Conservation (phyloP, 176 grass and related monocot genomes). For the Miscanthus lutarioriparius region DNA sequence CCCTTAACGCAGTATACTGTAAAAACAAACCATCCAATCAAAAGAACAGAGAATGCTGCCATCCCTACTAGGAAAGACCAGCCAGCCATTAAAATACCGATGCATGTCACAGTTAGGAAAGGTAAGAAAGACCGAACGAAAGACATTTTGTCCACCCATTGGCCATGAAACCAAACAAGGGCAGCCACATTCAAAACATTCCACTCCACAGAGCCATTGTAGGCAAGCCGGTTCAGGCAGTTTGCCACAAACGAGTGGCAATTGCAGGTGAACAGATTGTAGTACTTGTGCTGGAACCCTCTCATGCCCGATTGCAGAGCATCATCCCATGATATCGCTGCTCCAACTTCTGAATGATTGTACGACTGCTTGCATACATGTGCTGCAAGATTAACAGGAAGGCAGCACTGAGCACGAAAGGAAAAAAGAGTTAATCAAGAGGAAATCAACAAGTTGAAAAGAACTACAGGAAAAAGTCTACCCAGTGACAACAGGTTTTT, state of each 20-base stretch:
- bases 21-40: slow-evolving; percentile 84
- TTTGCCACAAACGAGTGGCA: slow-evolving; percentile 74
- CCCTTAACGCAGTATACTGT: slow-evolving; percentile 65
- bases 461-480: background rate
- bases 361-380: slow-evolving; percentile 66
- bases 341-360: slow-evolving; percentile 68
- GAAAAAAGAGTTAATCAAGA: slow-evolving; percentile 1
- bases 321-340: slow-evolving; percentile 80
- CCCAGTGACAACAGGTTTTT: background rate
- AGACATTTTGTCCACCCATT: slow-evolving; percentile 76
- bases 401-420: slow-evolving; percentile 66
- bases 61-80: slow-evolving; percentile 87
- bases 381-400: slow-evolving; percentile 65
- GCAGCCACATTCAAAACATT: slow-evolving; percentile 62
- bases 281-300: slow-evolving; percentile 81
- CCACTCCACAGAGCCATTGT: slow-evolving; percentile 59
- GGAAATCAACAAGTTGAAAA: slow-evolving; percentile 10
- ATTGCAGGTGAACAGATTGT: slow-evolving; percentile 93
- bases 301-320: slow-evolving; percentile 62
- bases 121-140: slow-evolving; percentile 63
- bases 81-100: slow-evolving; percentile 76
- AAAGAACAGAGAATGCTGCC: slow-evolving; percentile 66
- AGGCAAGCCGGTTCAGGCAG: slow-evolving; percentile 73
- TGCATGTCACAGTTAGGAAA: slow-evolving; percentile 55
- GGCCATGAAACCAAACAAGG: slow-evolving; percentile 69